Conservation (phyloP, 345 rosid genomes). For the Arabis alpina region DNA sequence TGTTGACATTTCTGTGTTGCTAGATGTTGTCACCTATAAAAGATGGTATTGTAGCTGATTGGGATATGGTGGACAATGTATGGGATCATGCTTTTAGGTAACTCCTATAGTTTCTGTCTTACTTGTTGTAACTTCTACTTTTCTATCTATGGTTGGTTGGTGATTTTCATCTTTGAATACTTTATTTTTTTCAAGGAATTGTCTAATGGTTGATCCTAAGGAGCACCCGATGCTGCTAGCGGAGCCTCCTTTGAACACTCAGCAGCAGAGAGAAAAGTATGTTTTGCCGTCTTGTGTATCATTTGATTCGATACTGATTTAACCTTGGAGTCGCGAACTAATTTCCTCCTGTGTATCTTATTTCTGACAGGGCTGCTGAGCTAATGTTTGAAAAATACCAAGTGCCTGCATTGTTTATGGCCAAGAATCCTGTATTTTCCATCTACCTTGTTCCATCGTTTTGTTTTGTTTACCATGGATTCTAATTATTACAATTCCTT, state of each 20-base stretch:
- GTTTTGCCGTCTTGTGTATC: not conserved
- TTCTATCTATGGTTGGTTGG: not conserved
- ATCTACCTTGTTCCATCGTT: conserved; percentile 14
- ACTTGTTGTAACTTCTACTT: conserved; percentile 4
- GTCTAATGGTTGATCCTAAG: conserved; percentile 81
- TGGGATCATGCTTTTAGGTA: conserved; percentile 97
- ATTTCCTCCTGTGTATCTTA: conserved; percentile 1
- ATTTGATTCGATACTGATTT: conserved; percentile 1
- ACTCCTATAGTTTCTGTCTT: conserved; percentile 5
- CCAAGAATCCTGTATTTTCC: conserved; percentile 85
- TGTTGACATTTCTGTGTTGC: conserved; percentile 6
- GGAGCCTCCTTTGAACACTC: conserved; percentile 77
- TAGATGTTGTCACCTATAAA: conserved; percentile 82
- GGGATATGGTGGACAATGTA: conserved; percentile 85
- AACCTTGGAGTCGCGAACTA: conserved; percentile 4
- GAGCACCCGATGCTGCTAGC: conserved; percentile 98
- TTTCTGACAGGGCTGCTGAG: conserved; percentile 72
- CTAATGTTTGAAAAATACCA: conserved; percentile 91
- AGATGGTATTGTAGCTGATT: conserved; percentile 83
- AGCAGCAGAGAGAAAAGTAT: conserved; percentile 86
- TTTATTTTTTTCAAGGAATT: conserved; percentile 54
- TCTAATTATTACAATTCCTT: not conserved
- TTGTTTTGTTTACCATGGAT: not conserved
- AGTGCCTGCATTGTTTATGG: conserved; percentile 86
- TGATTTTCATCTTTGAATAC: conserved; percentile 13